Conservation (phyloP, 768 basidiomycete genomes). For the Boletus barrowsii region DNA sequence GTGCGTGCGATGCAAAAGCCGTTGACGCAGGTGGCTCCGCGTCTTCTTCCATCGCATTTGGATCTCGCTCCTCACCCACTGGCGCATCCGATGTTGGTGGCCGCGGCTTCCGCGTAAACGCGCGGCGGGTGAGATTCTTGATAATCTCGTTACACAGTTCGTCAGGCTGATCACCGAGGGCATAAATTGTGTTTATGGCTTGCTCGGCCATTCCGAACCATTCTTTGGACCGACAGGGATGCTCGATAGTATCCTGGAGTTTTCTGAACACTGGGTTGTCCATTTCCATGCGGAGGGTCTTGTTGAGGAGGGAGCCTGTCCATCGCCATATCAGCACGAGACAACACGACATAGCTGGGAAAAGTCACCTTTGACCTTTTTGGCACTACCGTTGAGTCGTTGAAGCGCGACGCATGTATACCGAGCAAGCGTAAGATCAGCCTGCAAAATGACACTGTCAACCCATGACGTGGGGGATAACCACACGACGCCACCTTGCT, state of each 20-base stretch:
- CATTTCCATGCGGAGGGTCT: conserved; percentile 83
- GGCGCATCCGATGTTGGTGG: conserved; percentile 1
- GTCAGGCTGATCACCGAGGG: conserved; percentile 92
- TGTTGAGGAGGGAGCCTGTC: conserved; percentile 82
- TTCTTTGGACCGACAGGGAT: conserved; percentile 79
- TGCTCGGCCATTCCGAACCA: conserved; percentile 99
- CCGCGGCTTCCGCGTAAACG: conserved; percentile 47
- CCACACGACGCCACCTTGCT: conserved; percentile 62
- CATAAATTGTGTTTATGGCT: conserved; percentile 93
- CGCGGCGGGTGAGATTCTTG: conserved; percentile 72
- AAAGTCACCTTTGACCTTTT: conserved; percentile 87
- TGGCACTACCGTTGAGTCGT: conserved; percentile 88
- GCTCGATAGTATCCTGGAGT: conserved; percentile 76
- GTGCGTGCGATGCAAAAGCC: conserved; percentile 16
- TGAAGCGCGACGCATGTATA: conserved; percentile 95
- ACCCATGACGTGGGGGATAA: neutral
- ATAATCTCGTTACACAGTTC: conserved; percentile 75
- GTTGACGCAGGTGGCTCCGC: conserved; percentile 30
- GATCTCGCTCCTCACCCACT: conserved; percentile 33
- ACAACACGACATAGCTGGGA: neutral
- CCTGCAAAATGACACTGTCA: conserved; percentile 40
- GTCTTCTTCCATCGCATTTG: conserved; percentile 52
- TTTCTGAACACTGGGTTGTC: conserved; percentile 81
- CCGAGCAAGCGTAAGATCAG: conserved; percentile 83
- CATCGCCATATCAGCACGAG: neutral